Evolutionary conservation across 2,329 filamentous ascomycete species (phyloP), one percentile per base, ranked within the genome.

Genomic region (Cladophialophora carrionii): DNA sequence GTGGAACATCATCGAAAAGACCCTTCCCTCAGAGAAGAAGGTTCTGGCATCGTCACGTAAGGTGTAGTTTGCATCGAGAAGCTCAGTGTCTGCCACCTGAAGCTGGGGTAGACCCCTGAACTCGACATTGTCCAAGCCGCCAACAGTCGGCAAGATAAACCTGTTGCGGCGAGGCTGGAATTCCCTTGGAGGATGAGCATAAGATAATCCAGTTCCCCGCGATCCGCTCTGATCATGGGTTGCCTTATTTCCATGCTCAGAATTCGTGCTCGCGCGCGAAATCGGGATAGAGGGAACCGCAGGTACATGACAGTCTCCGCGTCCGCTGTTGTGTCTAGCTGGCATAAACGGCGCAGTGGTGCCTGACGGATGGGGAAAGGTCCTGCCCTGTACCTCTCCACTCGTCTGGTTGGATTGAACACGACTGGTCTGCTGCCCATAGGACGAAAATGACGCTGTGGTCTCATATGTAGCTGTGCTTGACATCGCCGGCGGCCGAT

Each of bases 1-100:
- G 37, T 43, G 37, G 37, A 43, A 43, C 37, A 43, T 43, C 37
- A 43, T 43, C 14, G 37, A n/a, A 43, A 43, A 43, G n/a, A 43
- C 37, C 17, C 37, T 43, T n/a, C 37, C 37, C 37, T 7, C 37
- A 14, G 17, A 43, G 37, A 43, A 43, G 37, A 43, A 43, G 2
- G 2, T 14, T 6, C 34, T 2, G 17, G 37, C 14, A 43, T 43
- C 37, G 6, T 17, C 6, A 43, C 37, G 37, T 43, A 43, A 43
- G 37, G n/a, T 12, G 17, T 43, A 43, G 17, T 43, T 43, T 43
- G 37, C 14, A 8, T 43, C 37, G 17, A 43, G 37, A 20, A 43
- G 37, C 37, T 43, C 4, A 20, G 37, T 14, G 37, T 43, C 37
- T 43, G 37, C 37, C 17, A 43, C 14, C 34, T 17, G 34, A 14